These are phyloP conservation scores for Cytospora paraplurivora DNA, from an alignment of 2,329 filamentous ascomycete species.

Conservation along the genomic window DNA sequence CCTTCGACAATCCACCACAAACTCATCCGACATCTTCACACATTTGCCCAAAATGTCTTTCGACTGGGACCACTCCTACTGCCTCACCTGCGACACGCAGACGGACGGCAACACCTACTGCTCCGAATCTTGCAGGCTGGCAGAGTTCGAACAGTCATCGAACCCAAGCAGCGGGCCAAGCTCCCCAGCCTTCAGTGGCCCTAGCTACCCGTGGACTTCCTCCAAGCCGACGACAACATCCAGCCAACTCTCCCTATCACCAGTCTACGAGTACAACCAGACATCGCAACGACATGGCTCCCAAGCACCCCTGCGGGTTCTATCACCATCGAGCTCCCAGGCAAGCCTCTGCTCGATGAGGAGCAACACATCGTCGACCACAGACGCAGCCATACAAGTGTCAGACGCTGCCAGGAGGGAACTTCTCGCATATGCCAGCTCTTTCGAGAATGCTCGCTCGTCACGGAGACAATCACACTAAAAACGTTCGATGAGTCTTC, in stretches of 20 bases:
- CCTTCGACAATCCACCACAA: neutral
- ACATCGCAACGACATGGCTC: conserved; percentile 42
- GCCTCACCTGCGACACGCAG: conserved; percentile 90
- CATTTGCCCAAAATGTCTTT: conserved; percentile 50
- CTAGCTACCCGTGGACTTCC: conserved; percentile 51
- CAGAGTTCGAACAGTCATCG: conserved; percentile 74
- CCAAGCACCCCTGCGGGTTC: conserved; percentile 43
- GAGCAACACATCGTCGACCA: conserved; percentile 58
- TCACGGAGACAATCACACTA: conserved; percentile 61
- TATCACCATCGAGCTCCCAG: conserved; percentile 77
- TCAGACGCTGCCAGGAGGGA: conserved; percentile 79
- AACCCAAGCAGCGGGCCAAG: conserved; percentile 59
- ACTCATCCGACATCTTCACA: conserved; percentile 25
- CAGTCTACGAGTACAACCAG: conserved; percentile 72
- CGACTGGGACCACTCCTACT: conserved; percentile 88
- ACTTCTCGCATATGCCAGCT: conserved; percentile 81
- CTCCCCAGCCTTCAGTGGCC: conserved; percentile 55
- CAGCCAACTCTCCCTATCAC: conserved; percentile 67
- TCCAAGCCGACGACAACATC: conserved; percentile 37
- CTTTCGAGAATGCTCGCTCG: conserved; percentile 78
- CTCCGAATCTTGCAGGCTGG: conserved; percentile 86
- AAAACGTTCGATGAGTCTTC: conserved; percentile 35
- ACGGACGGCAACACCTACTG: conserved; percentile 83
- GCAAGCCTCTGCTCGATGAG: conserved; percentile 81
- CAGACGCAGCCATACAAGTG: conserved; percentile 58